Conservation (phyloP, 306 rosid genomes). For the Ormosia semicastrata region DNA sequence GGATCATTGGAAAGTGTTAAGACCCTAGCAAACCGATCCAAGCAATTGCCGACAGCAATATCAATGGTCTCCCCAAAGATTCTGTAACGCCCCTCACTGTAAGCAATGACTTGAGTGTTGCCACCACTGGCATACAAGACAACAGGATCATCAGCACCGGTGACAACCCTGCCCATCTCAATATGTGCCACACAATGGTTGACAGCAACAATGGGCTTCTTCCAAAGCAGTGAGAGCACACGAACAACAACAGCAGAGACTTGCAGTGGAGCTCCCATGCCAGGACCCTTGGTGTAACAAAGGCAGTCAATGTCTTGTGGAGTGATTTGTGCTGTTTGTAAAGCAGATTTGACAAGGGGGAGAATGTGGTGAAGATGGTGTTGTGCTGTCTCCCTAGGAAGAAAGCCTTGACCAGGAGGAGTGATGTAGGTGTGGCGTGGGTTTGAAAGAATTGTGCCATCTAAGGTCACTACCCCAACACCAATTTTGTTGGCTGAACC, state of each 20-base stretch:
- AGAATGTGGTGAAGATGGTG: slow-evolving; percentile 85
- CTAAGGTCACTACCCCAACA: slow-evolving; percentile 74
- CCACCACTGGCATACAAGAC: slow-evolving; percentile 95
- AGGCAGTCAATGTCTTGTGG: slow-evolving; percentile 78
- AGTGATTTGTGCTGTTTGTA: slow-evolving; percentile 57
- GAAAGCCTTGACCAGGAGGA: slow-evolving; percentile 95
- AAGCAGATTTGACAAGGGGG: slow-evolving; percentile 70
- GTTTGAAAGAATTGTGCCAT: slow-evolving; percentile 82
- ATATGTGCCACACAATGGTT: slow-evolving; percentile 95
- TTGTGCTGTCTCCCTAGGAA: slow-evolving; percentile 93
- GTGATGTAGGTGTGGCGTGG: slow-evolving; percentile 94
- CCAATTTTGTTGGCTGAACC: slow-evolving; percentile 97
- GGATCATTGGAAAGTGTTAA: slow-evolving; percentile 87
- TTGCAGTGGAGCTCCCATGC: slow-evolving; percentile 94
- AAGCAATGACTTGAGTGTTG: slow-evolving; percentile 91
- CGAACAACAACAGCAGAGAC: slow-evolving; percentile 82
- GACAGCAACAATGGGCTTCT: slow-evolving; percentile 86
- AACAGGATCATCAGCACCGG: slow-evolving; percentile 93
- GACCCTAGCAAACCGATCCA: slow-evolving; percentile 91
- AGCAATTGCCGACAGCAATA: slow-evolving; percentile 92
- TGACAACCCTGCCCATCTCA: slow-evolving; percentile 95
- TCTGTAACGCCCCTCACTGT: slow-evolving; percentile 85
- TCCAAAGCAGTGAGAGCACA: slow-evolving; percentile 83
- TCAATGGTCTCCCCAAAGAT: slow-evolving; percentile 96
- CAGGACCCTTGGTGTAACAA: slow-evolving; percentile 93